Percentiles rank a stretch among this genome's conserved stretches.
These are phyloP conservation scores for Hymenoscyphus fraxineus DNA, from an alignment of 2,329 filamentous ascomycete genomes.

Conservation along the genomic window DNA sequence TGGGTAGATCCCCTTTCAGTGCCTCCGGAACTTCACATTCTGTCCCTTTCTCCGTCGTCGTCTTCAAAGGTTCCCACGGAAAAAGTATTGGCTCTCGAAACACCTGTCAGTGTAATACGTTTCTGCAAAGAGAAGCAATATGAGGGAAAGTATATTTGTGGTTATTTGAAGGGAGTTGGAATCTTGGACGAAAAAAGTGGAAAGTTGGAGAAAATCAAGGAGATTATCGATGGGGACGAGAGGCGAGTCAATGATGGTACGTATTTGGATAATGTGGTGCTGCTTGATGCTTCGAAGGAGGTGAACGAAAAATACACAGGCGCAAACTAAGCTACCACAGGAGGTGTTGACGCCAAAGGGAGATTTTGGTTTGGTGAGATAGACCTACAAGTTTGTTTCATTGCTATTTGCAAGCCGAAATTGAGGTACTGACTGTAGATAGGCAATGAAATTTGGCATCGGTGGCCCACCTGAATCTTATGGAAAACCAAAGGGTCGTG, in stretches of 20 bases:
- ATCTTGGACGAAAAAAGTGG: constrained; percentile 38
- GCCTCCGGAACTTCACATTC: constrained; percentile 36
- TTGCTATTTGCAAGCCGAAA: background rate
- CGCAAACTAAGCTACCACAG: constrained; percentile 11
- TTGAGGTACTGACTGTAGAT: background rate
- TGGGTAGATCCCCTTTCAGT: constrained; percentile 21
- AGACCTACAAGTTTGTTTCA: constrained; percentile 26
- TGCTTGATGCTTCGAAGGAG: constrained; percentile 2
- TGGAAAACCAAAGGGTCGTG: constrained; percentile 25
- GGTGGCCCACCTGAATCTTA: constrained; percentile 33
- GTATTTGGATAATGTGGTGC: background rate
- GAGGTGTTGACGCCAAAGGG: constrained; percentile 34
- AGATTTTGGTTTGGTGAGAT: constrained; percentile 39
- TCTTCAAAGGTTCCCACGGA: constrained; percentile 26
- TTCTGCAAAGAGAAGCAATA: constrained; percentile 34
- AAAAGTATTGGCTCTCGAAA: constrained; percentile 32
- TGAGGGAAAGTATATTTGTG: constrained; percentile 37
- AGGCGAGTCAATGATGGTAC: constrained; percentile 37
- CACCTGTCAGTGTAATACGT: constrained; percentile 37
- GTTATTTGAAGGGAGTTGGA: constrained; percentile 39
- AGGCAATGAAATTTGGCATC: constrained; percentile 35
- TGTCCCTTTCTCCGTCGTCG: constrained; percentile 33
- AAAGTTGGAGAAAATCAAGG: constrained; percentile 36
- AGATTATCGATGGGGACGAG: constrained; percentile 36
- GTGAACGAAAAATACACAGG: constrained; percentile 7